Evolutionary conservation across 306 rosid genomes (phyloP), one percentile per base, ranked within the genome.

Genomic region (Biancaea sappan): DNA sequence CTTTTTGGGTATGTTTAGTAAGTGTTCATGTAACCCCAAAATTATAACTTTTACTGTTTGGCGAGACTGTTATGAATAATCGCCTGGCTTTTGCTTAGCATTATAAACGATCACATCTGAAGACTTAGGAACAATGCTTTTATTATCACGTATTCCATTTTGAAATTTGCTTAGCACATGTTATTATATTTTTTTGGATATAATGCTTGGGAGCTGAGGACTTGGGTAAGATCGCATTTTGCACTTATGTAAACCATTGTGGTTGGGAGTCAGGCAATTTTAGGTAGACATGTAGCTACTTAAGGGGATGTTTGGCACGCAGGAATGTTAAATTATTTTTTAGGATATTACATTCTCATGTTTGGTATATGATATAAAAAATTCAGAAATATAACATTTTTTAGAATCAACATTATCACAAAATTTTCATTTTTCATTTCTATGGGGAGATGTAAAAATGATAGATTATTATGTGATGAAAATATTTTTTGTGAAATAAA

Each of bases 21-120:
- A 50, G 58, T 87, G 69, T 54, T 68, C 11, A 46, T 76, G 80
- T 60, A 77, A 38, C 80, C 53, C 46, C 52, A 75, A 72, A 53
- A 28, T 25, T 61, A 13, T 72, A 31, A 69, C 43, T 38, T 58
- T 54, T 61, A 14, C 84, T 21, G 75, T 71, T 56, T 47, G 82
- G 74, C 74, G 69, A 47, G 61, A 44, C 73, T 35, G 19, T 18
- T 53, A 48, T 41, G 66, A 81, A 85, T 85, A 82, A 82, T 77
- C 71, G 76, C 74, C 73, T 56, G 43, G 54, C 77, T 21, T 70
- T 68, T 81, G 66, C 67, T 74, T 66, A 62, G 75, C 66, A 47
- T 56, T 56, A 35, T 71, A 31, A 59, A 53, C 59, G 31, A 35
- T 35, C 32, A 56, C 51, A 71, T 60, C 60, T 32, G 56, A 74